Evolutionary conservation across 495 filamentous ascomycete genomes (phyloP), one percentile per base, ranked within the genome.

Genomic region (Amniculicola lignicola): DNA sequence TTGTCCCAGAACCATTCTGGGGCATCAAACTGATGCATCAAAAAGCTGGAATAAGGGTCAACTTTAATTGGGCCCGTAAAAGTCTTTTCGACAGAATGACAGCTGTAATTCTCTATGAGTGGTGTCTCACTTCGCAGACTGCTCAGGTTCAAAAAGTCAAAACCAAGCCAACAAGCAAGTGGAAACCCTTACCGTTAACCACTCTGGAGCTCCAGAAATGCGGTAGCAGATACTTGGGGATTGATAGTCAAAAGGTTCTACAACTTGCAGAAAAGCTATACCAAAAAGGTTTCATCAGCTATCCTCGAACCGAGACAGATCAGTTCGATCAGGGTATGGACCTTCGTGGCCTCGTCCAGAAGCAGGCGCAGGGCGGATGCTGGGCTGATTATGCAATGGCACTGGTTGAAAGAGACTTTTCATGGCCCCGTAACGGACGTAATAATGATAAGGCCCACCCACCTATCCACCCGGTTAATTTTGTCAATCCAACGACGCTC

Each of bases 161-260:
- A 58, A 84, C 86, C 64, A 96, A 93, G 68, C 88, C 89, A 1
- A 93, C 90, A 18, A 90, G 84, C 62, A 95, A 93, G 74, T 95
- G 85, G 89, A 86, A 88, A 63, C 92, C 92, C 2, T 68, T 98
- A 28, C 92, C 92, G 0, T 75, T 98, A 61, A 98, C 92, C 0
- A 98, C 92, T 0, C 88, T 98, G 14, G 93, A 98, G 63, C 72
- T 98, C 18, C 92, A 96, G 65, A 96, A 95, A 76, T 88, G 89
- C 76, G 92, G 93, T 21, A 92, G 83, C 54, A 77, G 79, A 48
- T 93, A 89, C 64, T 77, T 96, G 11, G 78, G 82, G 16, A 83
- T 98, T 78, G 87, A 88, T 54, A 88, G 90, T 73, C 83, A 93
- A 52, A 73, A 80, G 40, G 88, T 94, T 36, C 94, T 96, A 89